These are phyloP conservation scores for Ophiobolus disseminans DNA, from an alignment of 2,329 filamentous ascomycete species.

Conservation along the genomic window DNA sequence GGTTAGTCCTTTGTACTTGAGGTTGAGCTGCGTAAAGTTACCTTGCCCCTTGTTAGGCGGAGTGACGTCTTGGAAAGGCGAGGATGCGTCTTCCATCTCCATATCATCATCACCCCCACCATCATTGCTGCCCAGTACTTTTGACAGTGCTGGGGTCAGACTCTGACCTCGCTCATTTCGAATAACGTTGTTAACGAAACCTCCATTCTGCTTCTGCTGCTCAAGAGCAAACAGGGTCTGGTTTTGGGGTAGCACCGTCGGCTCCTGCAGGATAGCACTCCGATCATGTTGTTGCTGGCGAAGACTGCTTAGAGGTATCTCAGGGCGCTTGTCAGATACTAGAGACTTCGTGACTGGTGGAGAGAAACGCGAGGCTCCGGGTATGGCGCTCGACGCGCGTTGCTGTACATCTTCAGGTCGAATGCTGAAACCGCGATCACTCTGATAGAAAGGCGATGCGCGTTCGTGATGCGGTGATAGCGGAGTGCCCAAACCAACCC, in stretches of 20 bases:
- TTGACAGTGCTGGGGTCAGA: neutral
- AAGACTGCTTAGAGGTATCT: neutral
- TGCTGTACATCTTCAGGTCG: too few relatives aligned
- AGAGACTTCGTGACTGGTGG: too few relatives aligned
- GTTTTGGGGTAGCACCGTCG: neutral
- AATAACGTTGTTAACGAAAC: neutral
- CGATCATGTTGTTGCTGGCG: conserved; percentile 6
- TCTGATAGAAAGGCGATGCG: too few relatives aligned
- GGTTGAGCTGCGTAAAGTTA: neutral
- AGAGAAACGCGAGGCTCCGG: too few relatives aligned
- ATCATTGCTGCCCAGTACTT: neutral
- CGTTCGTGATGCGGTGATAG: too few relatives aligned
- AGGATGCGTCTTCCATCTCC: neutral
- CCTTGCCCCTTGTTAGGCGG: neutral
- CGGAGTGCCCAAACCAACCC: too few relatives aligned
- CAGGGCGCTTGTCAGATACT: neutral
- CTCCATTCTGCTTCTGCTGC: conserved; percentile 4
- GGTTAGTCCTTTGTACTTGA: neutral
- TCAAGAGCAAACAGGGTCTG: neutral
- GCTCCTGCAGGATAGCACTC: neutral
- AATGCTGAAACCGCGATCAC: too few relatives aligned
- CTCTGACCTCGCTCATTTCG: neutral
- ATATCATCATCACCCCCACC: too few relatives aligned
- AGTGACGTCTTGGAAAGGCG: neutral
- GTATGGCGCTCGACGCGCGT: too few relatives aligned